These are phyloP conservation scores for Platanus orientalis DNA, from an alignment of 164 flowering plant species.

Conservation along the genomic window DNA sequence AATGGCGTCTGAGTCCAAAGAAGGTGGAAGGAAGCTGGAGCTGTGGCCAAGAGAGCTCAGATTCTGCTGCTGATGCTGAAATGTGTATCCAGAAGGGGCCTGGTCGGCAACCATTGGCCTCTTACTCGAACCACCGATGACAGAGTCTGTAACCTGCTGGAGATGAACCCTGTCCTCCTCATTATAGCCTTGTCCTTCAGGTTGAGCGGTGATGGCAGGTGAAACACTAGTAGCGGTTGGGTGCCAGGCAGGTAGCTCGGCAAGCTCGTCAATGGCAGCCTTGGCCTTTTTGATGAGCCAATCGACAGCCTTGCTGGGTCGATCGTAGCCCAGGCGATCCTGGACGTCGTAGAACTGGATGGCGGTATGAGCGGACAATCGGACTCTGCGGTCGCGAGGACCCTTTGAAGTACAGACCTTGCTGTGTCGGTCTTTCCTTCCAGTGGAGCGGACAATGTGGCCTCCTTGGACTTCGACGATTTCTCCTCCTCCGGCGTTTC, in stretches of 20 bases:
- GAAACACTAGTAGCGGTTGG: conserved; percentile 16
- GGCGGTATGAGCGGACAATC: conserved; percentile 48
- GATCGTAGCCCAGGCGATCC: conserved; percentile 45
- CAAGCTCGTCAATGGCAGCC: conserved; percentile 41
- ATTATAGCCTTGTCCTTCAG: conserved; percentile 10
- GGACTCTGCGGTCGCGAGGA: conserved; percentile 43
- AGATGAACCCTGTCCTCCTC: neutral
- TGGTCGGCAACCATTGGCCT: conserved; percentile 9
- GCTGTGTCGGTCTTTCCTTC: conserved; percentile 50
- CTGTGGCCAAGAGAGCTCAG: conserved; percentile 6
- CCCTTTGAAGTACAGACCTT: conserved; percentile 52
- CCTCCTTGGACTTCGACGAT: conserved; percentile 47
- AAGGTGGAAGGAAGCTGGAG: conserved; percentile 46
- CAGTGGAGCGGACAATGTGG: conserved; percentile 42
- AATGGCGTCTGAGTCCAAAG: conserved; percentile 69
- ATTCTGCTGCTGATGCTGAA: conserved; percentile 16
- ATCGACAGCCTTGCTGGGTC: conserved; percentile 52
- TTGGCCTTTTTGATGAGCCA: conserved; percentile 53
- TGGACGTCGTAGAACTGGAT: conserved; percentile 53
- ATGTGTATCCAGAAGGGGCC: conserved; percentile 9
- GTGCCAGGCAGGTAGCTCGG: conserved; percentile 38
- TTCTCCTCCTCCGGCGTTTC: conserved; percentile 29
- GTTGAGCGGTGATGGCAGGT: neutral
- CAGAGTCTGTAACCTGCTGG: neutral
- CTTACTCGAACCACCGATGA: conserved; percentile 14